phyloP scores from a whole-genome alignment of 2,329 filamentous ascomycete genomes.

The Thermoascus crustaceus region DNA sequence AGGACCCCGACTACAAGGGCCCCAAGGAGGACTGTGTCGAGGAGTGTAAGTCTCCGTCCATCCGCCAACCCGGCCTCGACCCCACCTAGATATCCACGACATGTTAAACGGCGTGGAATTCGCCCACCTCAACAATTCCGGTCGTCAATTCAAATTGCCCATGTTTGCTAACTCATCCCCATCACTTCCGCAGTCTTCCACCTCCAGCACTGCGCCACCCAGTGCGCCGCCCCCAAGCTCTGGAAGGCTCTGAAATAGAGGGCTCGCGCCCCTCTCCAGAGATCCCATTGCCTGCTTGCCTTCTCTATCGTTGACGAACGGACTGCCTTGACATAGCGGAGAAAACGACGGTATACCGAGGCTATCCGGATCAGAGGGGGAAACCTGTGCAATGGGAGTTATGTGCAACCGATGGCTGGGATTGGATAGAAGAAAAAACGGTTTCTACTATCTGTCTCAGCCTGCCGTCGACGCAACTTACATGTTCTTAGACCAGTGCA shows the following conservation, averaged over 20 bases:
- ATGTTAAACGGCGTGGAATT: too few relatives aligned
- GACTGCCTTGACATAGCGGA: not conserved
- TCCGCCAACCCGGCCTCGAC: too few relatives aligned
- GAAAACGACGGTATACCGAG: slow-evolving; percentile 1
- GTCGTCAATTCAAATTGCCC: too few relatives aligned
- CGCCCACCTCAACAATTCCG: too few relatives aligned
- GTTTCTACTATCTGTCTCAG: too few relatives aligned
- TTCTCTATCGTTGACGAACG: slow-evolving; percentile 13
- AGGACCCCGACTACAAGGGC: slow-evolving; percentile 62
- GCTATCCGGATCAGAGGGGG: not conserved
- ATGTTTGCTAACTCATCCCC: not conserved
- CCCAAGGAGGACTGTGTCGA: slow-evolving; percentile 94
- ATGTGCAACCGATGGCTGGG: not conserved
- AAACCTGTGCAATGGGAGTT: slow-evolving; percentile 1
- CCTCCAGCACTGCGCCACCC: slow-evolving; percentile 86
- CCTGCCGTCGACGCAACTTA: slow-evolving; percentile 4
- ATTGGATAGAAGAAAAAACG: not conserved
- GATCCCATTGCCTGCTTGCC: slow-evolving; percentile 10
- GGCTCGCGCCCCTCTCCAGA: slow-evolving; percentile 11
- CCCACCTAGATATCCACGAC: not conserved
- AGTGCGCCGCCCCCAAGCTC: slow-evolving; percentile 93
- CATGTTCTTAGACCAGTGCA: too few relatives aligned
- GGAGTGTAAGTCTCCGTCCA: slow-evolving; percentile 70
- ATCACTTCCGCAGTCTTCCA: slow-evolving; percentile 72
- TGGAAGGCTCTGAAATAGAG: slow-evolving; percentile 85